A percentile compares a stretch with the other conserved stretches of the same genome.
phyloP scores from a whole-genome alignment of 2,329 filamentous ascomycete genomes.

The Xylariaceae sp. region DNA sequence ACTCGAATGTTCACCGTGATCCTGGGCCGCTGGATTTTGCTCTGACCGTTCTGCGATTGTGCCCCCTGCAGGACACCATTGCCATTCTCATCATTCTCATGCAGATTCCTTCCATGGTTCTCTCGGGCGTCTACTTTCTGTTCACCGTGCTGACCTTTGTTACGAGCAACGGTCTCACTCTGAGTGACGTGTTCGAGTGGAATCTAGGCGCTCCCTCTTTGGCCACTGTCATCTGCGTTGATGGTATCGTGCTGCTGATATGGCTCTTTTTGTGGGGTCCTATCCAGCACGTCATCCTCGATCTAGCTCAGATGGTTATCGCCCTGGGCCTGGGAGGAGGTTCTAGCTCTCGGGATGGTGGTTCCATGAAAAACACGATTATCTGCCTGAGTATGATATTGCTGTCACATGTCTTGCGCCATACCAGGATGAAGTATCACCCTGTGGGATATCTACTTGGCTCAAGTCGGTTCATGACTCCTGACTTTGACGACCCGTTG shows the following conservation, averaged over 20 bases:
- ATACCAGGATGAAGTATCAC: conserved; percentile 48
- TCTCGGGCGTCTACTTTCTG: conserved; percentile 86
- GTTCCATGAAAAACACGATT: conserved; percentile 65
- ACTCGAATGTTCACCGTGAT: conserved; percentile 66
- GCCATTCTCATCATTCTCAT: conserved; percentile 95
- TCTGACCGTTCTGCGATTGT: conserved; percentile 82
- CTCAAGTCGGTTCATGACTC: conserved; percentile 44
- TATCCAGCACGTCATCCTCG: conserved; percentile 82
- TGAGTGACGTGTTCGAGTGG: conserved; percentile 89
- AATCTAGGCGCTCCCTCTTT: conserved; percentile 83
- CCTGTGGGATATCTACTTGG: conserved; percentile 46
- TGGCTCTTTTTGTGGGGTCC: conserved; percentile 88
- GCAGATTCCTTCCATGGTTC: conserved; percentile 82
- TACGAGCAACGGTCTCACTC: conserved; percentile 74
- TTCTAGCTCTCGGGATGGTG: conserved; percentile 64
- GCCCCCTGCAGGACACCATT: conserved; percentile 90
- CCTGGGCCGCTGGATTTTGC: conserved; percentile 73
- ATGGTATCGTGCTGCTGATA: conserved; percentile 75
- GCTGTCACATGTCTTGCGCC: conserved; percentile 50
- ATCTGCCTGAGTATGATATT: conserved; percentile 69
- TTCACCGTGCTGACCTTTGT: conserved; percentile 94
- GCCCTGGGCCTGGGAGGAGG: conserved; percentile 86
- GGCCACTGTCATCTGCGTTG: conserved; percentile 79
- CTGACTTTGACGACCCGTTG: conserved; percentile 47
- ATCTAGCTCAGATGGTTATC: conserved; percentile 90